phyloP scores from a whole-genome alignment of 73 alveolate genomes.

The Paramecium pentaurelia region DNA sequence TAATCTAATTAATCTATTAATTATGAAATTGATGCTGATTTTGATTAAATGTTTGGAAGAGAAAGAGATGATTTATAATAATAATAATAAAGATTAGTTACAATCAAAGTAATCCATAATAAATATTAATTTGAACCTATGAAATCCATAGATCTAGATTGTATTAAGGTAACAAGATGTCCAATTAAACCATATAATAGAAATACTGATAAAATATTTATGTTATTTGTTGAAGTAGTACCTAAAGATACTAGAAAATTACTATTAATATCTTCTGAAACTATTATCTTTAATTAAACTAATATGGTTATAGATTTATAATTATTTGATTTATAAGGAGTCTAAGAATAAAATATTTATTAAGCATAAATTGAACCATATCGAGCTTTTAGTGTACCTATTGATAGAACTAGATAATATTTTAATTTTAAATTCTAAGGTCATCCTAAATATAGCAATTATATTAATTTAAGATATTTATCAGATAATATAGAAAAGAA shows the following conservation, averaged over 20 bases:
- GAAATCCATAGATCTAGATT: constrained; percentile 10
- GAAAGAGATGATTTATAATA: not conserved
- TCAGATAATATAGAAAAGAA: not conserved
- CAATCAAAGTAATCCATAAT: not conserved
- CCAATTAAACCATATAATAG: not conserved
- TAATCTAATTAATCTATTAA: not conserved
- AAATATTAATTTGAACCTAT: constrained; percentile 25
- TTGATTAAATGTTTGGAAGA: constrained; percentile 30
- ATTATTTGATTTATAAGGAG: not conserved
- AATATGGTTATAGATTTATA: not conserved
- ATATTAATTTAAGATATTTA: not conserved
- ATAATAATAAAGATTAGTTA: constrained; percentile 38
- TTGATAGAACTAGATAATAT: constrained; percentile 40
- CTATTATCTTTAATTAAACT: not conserved
- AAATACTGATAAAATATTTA: not conserved
- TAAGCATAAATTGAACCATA: not conserved
- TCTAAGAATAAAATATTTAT: not conserved
- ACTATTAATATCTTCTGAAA: constrained; percentile 48
- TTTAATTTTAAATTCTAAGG: not conserved
- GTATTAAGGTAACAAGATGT: not conserved
- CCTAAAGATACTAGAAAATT: constrained; percentile 54
- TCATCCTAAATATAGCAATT: not conserved
- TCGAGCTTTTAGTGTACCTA: constrained; percentile 39
- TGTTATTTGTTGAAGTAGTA: constrained; percentile 46
- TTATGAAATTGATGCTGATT: constrained; percentile 31